Base-by-base conservation (phyloP, 352 stramenopile species). In the Globisporangium barbulae region DNA sequence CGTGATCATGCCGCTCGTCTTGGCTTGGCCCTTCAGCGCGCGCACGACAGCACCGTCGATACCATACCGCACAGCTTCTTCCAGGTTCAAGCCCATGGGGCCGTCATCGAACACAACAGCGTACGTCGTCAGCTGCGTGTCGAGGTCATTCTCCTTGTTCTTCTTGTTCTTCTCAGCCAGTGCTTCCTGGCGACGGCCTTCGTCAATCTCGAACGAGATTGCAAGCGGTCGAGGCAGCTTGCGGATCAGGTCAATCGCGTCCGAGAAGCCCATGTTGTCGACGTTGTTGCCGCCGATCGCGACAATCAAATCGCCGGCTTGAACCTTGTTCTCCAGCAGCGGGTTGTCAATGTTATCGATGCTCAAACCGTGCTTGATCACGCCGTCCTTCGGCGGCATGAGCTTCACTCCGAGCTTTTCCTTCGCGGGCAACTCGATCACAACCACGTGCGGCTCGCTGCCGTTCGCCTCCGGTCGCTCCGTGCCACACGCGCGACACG, bases 341-440 rank as follows among this genome's bases (percentile, higher is more conserved):
- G 84, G 86, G 52, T 95, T 95, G 70, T 95, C 88, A 39, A 95
- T 91, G 63, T 91, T 95, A 59, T 95, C 86, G 52, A 95, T 93
- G 50, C 79, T 81, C 17, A 95, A 54, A n/a, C 86, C 86, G 69
- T 91, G 84, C 45, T 84, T 63, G 57, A 95, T 93, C 50, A 94
- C 86, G 52, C 84, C 86, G 50, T 85, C 73, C 62, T 90, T 93
- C 15, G 84, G 86, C 19, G 86, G 84, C 84, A 89, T 90, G 59
- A 92, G 84, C 70, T 93, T 93, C 44, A 94, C 86, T 45, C 83
- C 86, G 31, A 94, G 82, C 64, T 93, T 94, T 59, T 93, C 82
- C 70, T 94, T 94, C 25, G 86, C 75, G 10, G 83, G 86, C 33
- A 94, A 67, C 59, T 92, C 86, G 47, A 94, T 93, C 21, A 93